A percentile compares a stretch with the other conserved stretches of the same genome.
Evolutionary conservation across 1,284 basidiomycete species (phyloP).

Genomic region (Melanopsichium pennsylvanicum): DNA sequence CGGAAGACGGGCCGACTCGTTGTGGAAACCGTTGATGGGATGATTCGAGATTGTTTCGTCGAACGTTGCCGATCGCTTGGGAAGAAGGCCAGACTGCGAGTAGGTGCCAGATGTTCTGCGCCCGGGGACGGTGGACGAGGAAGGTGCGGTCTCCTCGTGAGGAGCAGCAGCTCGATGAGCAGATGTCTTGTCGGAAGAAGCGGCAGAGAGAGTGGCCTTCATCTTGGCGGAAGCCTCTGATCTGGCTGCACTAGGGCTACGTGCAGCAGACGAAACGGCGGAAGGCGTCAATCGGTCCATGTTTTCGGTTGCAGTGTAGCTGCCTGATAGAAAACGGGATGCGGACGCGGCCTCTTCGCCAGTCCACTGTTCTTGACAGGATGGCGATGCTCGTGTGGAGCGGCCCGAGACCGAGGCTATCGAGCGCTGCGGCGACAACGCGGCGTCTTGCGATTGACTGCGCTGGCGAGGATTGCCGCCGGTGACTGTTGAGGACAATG

Average conservation of each 20-base stretch:
- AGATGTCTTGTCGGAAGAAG: slow-evolving; percentile 23
- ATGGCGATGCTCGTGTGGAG: slow-evolving; percentile 5
- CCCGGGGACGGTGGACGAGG: slow-evolving; percentile 5
- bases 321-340: slow-evolving; percentile 19
- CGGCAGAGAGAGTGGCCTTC: slow-evolving; percentile 40
- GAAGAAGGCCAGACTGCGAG: too few relatives aligned
- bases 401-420: background rate
- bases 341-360: background rate
- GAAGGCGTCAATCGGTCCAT: too few relatives aligned
- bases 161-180: slow-evolving; percentile 6
- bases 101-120: slow-evolving; percentile 3
- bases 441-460: slow-evolving; percentile 19
- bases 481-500: slow-evolving; percentile 1
- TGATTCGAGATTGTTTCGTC: slow-evolving; percentile 11
- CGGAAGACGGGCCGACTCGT: slow-evolving; percentile 17
- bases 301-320: slow-evolving; percentile 5
- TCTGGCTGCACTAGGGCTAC: slow-evolving; percentile 32
- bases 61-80: slow-evolving; percentile 1
- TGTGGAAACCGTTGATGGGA: slow-evolving; percentile 10
- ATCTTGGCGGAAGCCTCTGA: slow-evolving; percentile 42
- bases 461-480: slow-evolving; percentile 9
- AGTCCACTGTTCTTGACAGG: background rate
- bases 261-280: slow-evolving; percentile 2
- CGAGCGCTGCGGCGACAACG: background rate
- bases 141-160: background rate